phyloP scores from a whole-genome alignment of 108 stramenopile genomes.

The Stephanodiscus triporus region DNA sequence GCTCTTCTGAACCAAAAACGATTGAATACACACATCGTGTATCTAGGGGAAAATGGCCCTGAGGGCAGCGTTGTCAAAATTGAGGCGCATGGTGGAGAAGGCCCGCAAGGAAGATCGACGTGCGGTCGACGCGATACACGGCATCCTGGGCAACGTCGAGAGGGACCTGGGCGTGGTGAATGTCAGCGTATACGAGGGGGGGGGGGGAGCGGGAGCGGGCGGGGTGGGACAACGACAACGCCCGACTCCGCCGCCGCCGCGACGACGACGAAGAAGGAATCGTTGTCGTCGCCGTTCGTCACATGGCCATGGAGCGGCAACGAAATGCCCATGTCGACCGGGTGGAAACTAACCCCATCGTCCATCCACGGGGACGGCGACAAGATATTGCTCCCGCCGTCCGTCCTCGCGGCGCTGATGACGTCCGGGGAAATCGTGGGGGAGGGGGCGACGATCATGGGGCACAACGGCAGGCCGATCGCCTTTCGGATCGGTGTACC shows the following conservation, averaged over 20 bases:
- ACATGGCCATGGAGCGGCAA: no score
- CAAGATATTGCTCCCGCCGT: slow-evolving; percentile 82
- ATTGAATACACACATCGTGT: no score
- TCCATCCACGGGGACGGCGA: slow-evolving; percentile 87
- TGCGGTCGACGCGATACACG: slow-evolving; percentile 32
- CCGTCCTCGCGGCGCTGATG: slow-evolving; percentile 56
- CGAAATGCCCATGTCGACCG: slow-evolving; percentile 4
- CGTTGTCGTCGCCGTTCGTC: no score
- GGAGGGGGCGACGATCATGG: no score
- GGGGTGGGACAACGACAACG: background rate
- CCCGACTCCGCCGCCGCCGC: no score
- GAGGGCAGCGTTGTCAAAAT: slow-evolving; percentile 52
- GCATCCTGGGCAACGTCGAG: slow-evolving; percentile 30
- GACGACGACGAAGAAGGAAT: no score
- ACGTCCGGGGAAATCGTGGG: slow-evolving; percentile 14
- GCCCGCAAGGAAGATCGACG: slow-evolving; percentile 42
- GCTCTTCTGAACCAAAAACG: no score
- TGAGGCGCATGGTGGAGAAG: slow-evolving; percentile 61
- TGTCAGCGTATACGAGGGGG: background rate
- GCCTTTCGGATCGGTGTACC: slow-evolving; percentile 82
- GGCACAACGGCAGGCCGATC: slow-evolving; percentile 59
- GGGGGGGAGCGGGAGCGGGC: no score
- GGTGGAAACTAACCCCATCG: slow-evolving; percentile 56
- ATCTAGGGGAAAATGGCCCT: no score
- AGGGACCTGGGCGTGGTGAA: slow-evolving; percentile 37